These are phyloP conservation scores for Venturia pyrina DNA, from an alignment of 2,329 filamentous ascomycete genomes.

Conservation along the genomic window DNA sequence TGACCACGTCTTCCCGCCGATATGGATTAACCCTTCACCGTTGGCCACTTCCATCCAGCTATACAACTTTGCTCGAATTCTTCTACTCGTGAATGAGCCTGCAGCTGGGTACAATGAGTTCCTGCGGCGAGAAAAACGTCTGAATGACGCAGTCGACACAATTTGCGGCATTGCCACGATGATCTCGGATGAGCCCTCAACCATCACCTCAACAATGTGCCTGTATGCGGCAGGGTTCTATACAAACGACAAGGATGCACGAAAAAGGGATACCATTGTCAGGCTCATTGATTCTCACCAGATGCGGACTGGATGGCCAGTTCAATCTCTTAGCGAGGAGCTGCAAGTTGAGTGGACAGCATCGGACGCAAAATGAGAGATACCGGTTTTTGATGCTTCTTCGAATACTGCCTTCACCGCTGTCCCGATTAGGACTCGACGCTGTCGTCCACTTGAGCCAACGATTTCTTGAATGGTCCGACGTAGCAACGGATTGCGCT, in stretches of 20 bases:
- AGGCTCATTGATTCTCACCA: constrained; percentile 8
- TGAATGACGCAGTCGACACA: constrained; percentile 37
- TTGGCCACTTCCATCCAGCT: constrained; percentile 40
- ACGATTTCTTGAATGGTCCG: background rate
- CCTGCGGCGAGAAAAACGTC: constrained; percentile 32
- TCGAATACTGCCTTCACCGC: background rate
- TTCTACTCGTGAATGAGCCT: constrained; percentile 44
- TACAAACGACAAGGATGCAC: background rate
- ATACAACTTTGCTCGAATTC: constrained; percentile 42
- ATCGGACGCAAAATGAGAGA: constrained; percentile 1
- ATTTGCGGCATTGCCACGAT: constrained; percentile 43
- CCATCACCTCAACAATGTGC: constrained; percentile 3
- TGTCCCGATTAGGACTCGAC: background rate
- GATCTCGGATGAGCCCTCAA: constrained; percentile 7
- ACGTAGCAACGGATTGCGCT: background rate
- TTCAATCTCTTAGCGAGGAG: constrained; percentile 4
- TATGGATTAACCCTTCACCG: constrained; percentile 42
- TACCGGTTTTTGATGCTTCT: background rate
- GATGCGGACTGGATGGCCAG: constrained; percentile 9
- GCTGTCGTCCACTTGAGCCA: background rate
- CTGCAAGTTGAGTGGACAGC: constrained; percentile 6
- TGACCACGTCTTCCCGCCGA: constrained; percentile 31
- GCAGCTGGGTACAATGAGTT: constrained; percentile 42
- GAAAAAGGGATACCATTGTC: constrained; percentile 7
- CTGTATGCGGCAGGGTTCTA: constrained; percentile 1